Evolutionary conservation across 2,329 filamentous ascomycete species (phyloP).

Genomic region (Leptoxyphium fumago): DNA sequence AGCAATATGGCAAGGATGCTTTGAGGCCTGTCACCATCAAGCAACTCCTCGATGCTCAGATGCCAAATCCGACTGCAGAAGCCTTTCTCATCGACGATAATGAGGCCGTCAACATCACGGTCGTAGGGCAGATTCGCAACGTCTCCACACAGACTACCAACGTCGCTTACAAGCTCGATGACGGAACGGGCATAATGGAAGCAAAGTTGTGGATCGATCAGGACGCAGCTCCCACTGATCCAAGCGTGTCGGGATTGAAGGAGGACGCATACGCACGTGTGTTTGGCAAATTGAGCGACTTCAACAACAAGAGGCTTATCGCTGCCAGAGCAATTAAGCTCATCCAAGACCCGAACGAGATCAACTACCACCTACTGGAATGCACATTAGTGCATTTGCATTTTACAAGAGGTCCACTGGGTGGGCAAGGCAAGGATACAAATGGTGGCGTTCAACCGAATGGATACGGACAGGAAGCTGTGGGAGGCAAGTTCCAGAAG

Average conservation of each 20-base stretch:
- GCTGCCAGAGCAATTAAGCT: constrained; percentile 68
- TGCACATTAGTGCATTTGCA: constrained; percentile 76
- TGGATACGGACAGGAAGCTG: constrained; percentile 17
- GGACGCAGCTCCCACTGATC: constrained; percentile 33
- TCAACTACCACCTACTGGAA: constrained; percentile 84
- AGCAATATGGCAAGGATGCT: constrained; percentile 64
- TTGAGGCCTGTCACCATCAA: constrained; percentile 91
- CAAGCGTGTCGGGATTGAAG: constrained; percentile 30
- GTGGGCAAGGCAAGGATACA: constrained; percentile 17
- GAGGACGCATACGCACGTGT: constrained; percentile 72
- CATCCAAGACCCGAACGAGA: constrained; percentile 75
- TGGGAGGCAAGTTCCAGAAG: constrained; percentile 18
- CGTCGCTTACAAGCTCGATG: constrained; percentile 83
- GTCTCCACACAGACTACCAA: constrained; percentile 80
- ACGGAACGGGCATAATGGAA: constrained; percentile 85
- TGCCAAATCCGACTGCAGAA: constrained; percentile 57
- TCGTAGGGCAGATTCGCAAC: constrained; percentile 81
- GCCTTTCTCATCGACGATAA: constrained; percentile 66
- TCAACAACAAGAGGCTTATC: constrained; percentile 71
- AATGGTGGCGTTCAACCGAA: constrained; percentile 11
- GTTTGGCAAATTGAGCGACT: constrained; percentile 70
- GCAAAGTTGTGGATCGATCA: constrained; percentile 75
- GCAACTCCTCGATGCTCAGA: constrained; percentile 72
- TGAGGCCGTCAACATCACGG: constrained; percentile 57
- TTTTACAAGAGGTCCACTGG: constrained; percentile 52